Evolutionary conservation across 306 rosid genomes (phyloP), one percentile per base, ranked within the genome.

Genomic region (Fagus crenata): DNA sequence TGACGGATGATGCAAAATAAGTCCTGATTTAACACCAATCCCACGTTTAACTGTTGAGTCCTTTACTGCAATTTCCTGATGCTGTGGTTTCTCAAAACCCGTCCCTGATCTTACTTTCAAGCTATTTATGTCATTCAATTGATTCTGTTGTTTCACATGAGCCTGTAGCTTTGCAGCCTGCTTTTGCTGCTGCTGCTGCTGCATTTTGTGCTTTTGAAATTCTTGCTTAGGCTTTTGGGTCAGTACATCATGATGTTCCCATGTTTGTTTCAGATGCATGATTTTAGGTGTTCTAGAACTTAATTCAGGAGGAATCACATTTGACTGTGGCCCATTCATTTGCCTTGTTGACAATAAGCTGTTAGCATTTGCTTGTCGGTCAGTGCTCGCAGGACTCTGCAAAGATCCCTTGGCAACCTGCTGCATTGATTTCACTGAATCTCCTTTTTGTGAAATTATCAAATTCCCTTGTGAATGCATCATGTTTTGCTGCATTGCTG

Each of bases 381-480:
- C 31, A 14, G 39, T 36, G 31, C 70, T 37, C 1, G 11, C 13
- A 64, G 31, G 49, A 15, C 70, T 15, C 39, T 5, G 9, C 7
- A 64, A 37, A 51, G 74, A 71, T 31, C 39, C 28, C 15, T 32
- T 71, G 22, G 59, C 60, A 46, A 71, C 58, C 28, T 71, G 74
- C 5, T 49, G 74, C 40, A 69, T n/a, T 42, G 46, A 6, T 43
- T 18, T 28, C 53, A 28, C 31, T 9, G 65, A 7, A 49, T 80
- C 59, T 77, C 28, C 14, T 58, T 49, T 41, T 69, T 49, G 59
- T 49, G 58, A 71, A 33, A 32, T 49, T 43, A 37, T 15, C 12
- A 40, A 72, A n/a, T 35, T 59, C 49, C 74, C 80, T 41, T 60
- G 70, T 12, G 46, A 51, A 64, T 40, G 33, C 53, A 61, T 76